phyloP scores from a whole-genome alignment of 75 land plant species.

The Adiantum capillusveneris region DNA sequence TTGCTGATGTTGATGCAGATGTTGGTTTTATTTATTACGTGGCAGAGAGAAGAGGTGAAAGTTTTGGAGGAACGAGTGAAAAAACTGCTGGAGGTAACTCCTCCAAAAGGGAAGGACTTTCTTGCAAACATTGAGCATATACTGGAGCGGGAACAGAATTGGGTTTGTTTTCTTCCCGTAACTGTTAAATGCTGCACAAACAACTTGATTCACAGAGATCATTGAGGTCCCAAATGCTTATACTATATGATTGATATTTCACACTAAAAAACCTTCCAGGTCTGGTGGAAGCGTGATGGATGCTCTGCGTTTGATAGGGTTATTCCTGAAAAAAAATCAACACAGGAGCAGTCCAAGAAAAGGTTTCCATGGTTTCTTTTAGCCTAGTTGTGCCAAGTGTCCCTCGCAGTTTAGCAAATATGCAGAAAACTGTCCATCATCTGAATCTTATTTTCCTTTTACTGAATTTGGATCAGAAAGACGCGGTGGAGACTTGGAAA shows the following conservation, averaged over 20 bases:
- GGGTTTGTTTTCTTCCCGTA: too few species aligned
- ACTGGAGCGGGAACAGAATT: conserved; percentile 86
- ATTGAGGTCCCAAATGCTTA: too few species aligned
- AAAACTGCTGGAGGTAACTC: conserved; percentile 68
- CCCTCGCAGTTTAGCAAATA: too few species aligned
- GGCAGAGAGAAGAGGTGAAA: conserved; percentile 84
- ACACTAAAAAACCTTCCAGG: conserved; percentile 34
- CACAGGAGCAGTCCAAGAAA: conserved; percentile 59
- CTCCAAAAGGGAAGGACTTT: conserved; percentile 93
- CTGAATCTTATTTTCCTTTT: not conserved
- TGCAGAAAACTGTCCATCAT: too few species aligned
- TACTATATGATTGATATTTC: not conserved
- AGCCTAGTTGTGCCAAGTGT: conserved; percentile 5
- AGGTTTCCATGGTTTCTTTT: conserved; percentile 37
- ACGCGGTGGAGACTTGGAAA: conserved; percentile 93
- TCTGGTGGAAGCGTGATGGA: conserved; percentile 99
- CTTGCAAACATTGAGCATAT: conserved; percentile 88
- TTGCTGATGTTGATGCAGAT: not conserved
- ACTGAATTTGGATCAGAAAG: conserved; percentile 21
- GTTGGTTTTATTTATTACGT: not conserved
- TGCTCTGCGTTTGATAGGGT: conserved; percentile 83
- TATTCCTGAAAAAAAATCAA: conserved; percentile 46
- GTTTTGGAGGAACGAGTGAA: conserved; percentile 88
- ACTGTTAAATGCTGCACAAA: too few species aligned
- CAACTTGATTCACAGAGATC: too few species aligned